Evolutionary conservation across 257 asterid species (phyloP), one percentile per base, ranked within the genome.

Genomic region (Primulina huaijiensis): DNA sequence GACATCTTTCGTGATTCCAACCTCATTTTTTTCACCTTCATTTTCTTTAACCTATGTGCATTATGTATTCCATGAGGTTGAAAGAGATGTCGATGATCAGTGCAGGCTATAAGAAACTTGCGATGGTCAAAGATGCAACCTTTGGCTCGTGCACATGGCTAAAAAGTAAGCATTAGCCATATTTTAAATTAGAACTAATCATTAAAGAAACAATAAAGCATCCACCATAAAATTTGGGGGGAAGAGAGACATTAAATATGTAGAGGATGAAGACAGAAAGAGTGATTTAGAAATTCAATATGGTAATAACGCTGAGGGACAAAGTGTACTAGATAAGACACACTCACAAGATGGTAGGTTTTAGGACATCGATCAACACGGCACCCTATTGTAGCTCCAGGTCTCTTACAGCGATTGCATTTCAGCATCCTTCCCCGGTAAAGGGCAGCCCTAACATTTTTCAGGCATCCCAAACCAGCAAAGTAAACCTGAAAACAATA

Each of bases 341-440:
- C 73, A 76, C 99, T 82, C 76, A 94, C 99, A 74, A 94, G 82
- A 77, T 94, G 99, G 86, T 91, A 94, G 65, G 99, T 94, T 84
- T 79, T 94, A 55, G 99, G 98, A 75, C 99, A 94, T 59, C 99
- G 87, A 81, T 94, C 99, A 76, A 94, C 99, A 73, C 99, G 97
- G 74, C 99, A 94, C 40, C 99, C 99, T 79, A 89, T 91, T 62
- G 99, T 94, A 76, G 99, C 99, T 72, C 99, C 99, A 66, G 97
- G 91, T 84, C 93, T 91, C 82, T 89, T 86, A 76, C 99, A 94
- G 53, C 97, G 97, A 72, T 85, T 92, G 84, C 99, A 94, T 77
- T 94, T 94, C 80, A 91, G 82, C 68, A 81, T 89, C 79, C 93
- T 88, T 82, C 99, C 99, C 71, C 99, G 79, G 82, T 88, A 91